These are phyloP conservation scores for Penicillium sp. DNA, from an alignment of 2,329 filamentous ascomycete genomes.

Conservation along the genomic window DNA sequence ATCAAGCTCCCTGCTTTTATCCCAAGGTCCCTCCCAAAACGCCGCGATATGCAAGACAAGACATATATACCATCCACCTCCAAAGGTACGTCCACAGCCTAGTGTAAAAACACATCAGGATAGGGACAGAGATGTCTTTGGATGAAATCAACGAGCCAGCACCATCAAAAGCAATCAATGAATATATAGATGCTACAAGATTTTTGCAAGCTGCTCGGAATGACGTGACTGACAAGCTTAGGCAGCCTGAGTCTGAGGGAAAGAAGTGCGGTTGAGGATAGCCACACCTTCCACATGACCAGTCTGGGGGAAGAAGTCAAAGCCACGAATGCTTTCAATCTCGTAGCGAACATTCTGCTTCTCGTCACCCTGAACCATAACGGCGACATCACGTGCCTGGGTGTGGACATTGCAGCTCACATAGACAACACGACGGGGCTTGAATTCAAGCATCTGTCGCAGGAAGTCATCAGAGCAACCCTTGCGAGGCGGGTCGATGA, in stretches of 20 bases:
- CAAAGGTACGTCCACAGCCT: background rate
- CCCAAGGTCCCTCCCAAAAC: background rate
- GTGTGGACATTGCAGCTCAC: constrained; percentile 98
- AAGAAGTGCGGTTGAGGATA: constrained; percentile 51
- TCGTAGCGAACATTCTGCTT: constrained; percentile 60
- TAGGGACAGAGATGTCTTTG: too few species aligned
- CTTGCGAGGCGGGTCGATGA: constrained; percentile 95
- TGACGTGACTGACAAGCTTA: background rate
- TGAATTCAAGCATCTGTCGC: constrained; percentile 74
- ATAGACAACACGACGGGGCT: constrained; percentile 80
- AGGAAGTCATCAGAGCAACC: constrained; percentile 88
- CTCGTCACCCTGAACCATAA: constrained; percentile 70
- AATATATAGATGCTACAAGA: background rate
- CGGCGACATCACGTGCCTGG: constrained; percentile 88
- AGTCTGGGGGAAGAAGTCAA: constrained; percentile 95
- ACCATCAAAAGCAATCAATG: background rate
- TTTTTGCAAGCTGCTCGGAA: too few species aligned
- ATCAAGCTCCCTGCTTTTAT: background rate
- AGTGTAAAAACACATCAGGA: too few species aligned
- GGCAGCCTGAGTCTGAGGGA: constrained; percentile 10
- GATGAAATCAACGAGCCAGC: too few species aligned
- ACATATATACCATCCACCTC: background rate
- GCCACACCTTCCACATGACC: constrained; percentile 68
- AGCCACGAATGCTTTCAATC: constrained; percentile 87
- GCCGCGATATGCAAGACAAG: constrained; percentile 11